Conservation (phyloP, 2,329 filamentous ascomycete species). For the Albifimbria verrucaria region DNA sequence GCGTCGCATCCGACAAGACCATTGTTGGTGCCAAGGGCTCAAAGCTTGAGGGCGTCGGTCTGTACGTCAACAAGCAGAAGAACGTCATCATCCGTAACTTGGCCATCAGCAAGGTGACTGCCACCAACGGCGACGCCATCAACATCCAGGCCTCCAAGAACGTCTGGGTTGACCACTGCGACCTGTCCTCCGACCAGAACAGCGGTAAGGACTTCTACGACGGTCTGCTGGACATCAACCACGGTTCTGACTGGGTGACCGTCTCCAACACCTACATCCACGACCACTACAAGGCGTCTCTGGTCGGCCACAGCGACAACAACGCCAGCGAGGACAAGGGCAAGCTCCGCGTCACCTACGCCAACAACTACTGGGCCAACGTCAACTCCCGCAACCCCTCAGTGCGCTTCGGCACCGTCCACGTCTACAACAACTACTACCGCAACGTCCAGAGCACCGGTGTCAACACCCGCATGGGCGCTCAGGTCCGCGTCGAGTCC, state of each 20-base stretch:
- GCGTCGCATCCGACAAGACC: slow-evolving; percentile 42
- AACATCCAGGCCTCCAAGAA: slow-evolving; percentile 55
- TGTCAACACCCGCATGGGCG: slow-evolving; percentile 54
- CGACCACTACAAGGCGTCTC: slow-evolving; percentile 53
- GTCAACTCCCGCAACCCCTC: slow-evolving; percentile 61
- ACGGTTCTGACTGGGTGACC: slow-evolving; percentile 60
- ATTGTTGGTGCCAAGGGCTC: slow-evolving; percentile 37
- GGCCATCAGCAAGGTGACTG: slow-evolving; percentile 52
- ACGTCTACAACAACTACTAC: slow-evolving; percentile 55
- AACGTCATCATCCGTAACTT: slow-evolving; percentile 65
- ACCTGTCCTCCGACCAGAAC: slow-evolving; percentile 56
- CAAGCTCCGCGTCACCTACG: slow-evolving; percentile 61
- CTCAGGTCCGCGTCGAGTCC: slow-evolving; percentile 58
- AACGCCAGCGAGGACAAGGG: slow-evolving; percentile 58
- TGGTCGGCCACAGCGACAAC: slow-evolving; percentile 58
- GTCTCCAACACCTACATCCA: slow-evolving; percentile 30
- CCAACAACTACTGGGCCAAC: slow-evolving; percentile 64
- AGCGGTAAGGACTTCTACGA: slow-evolving; percentile 70
- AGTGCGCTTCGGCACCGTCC: slow-evolving; percentile 63
- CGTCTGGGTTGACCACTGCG: slow-evolving; percentile 66
- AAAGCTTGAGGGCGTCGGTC: slow-evolving; percentile 42
- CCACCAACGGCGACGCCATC: slow-evolving; percentile 56
- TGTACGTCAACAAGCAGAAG: slow-evolving; percentile 47
- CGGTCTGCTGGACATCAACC: slow-evolving; percentile 61
- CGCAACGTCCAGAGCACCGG: slow-evolving; percentile 38